phyloP scores from a whole-genome alignment of 202 grass and related monocot genomes.

The Digitaria exilis region DNA sequence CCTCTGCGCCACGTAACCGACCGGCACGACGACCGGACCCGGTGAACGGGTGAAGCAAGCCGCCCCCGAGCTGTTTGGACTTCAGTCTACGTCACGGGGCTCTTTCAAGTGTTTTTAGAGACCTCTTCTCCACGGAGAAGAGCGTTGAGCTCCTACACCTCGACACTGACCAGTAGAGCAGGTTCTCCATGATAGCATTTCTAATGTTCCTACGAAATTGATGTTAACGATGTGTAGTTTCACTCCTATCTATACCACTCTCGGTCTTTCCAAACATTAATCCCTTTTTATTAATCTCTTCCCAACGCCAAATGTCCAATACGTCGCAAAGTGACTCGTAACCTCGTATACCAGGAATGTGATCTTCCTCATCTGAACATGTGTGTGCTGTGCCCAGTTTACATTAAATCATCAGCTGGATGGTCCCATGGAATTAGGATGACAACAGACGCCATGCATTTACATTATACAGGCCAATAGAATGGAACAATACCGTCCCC shows the following conservation, averaged over 20 bases:
- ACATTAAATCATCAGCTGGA: constrained; percentile 13
- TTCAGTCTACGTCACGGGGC: constrained; percentile 3
- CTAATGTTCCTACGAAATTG: neutral
- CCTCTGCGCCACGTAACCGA: neutral
- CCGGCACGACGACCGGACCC: neutral
- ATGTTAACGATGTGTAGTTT: too few species aligned
- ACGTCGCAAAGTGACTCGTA: neutral
- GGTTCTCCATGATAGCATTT: neutral
- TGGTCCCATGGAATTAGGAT: constrained; percentile 29
- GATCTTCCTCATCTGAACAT: neutral
- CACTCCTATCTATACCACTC: neutral
- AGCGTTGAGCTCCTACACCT: neutral
- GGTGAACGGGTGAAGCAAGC: neutral
- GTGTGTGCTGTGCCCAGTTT: neutral
- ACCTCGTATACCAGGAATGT: neutral
- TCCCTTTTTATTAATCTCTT: too few species aligned
- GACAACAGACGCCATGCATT: constrained; percentile 19
- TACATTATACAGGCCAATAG: constrained; percentile 37
- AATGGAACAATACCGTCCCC: constrained; percentile 6
- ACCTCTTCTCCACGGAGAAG: neutral
- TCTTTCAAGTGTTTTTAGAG: too few species aligned
- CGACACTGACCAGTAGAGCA: neutral
- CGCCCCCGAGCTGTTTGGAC: neutral
- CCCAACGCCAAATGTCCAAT: too few species aligned
- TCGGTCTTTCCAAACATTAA: neutral